phyloP scores from a whole-genome alignment of 495 filamentous ascomycete genomes.

The Aspergillus taichungensis region DNA sequence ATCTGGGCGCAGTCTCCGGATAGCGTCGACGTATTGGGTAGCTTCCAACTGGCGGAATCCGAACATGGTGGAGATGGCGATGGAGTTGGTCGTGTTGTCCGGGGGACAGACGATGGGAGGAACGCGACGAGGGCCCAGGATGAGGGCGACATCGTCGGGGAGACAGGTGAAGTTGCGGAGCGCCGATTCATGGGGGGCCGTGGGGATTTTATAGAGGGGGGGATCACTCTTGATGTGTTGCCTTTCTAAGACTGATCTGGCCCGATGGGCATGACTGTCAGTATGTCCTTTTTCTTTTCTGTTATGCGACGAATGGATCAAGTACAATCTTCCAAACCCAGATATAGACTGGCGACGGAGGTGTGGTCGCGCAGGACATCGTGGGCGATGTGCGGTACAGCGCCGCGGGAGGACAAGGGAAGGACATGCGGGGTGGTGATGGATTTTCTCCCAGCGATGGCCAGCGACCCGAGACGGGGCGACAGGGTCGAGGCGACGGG shows the following conservation, averaged over 20 bases:
- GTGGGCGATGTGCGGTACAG: slow-evolving; percentile 77
- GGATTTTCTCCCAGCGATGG: slow-evolving; percentile 46
- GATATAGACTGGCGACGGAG: slow-evolving; percentile 58
- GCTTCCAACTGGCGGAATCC: slow-evolving; percentile 66
- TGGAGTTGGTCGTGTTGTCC: slow-evolving; percentile 60
- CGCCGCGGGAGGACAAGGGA: slow-evolving; percentile 69
- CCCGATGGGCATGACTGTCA: slow-evolving; percentile 27
- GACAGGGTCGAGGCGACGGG: slow-evolving; percentile 22
- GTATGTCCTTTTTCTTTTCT: background rate
- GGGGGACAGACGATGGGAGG: slow-evolving; percentile 65
- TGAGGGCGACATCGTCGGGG: slow-evolving; percentile 45
- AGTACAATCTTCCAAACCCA: slow-evolving; percentile 91
- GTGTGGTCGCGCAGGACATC: slow-evolving; percentile 66
- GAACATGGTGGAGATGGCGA: slow-evolving; percentile 73
- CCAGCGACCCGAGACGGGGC: slow-evolving; percentile 55
- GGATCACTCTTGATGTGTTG: slow-evolving; percentile 38
- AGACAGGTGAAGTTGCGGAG: slow-evolving; percentile 67
- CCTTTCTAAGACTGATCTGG: slow-evolving; percentile 66
- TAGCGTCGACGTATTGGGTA: slow-evolving; percentile 55
- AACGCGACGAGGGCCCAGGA: slow-evolving; percentile 73
- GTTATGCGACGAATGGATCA: slow-evolving; percentile 6
- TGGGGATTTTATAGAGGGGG: slow-evolving; percentile 41
- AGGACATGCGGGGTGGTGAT: slow-evolving; percentile 78
- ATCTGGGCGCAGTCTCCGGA: slow-evolving; percentile 62
- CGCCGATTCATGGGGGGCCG: slow-evolving; percentile 35